phyloP scores from a whole-genome alignment of 768 basidiomycete genomes.

The Mycena belliarum region DNA sequence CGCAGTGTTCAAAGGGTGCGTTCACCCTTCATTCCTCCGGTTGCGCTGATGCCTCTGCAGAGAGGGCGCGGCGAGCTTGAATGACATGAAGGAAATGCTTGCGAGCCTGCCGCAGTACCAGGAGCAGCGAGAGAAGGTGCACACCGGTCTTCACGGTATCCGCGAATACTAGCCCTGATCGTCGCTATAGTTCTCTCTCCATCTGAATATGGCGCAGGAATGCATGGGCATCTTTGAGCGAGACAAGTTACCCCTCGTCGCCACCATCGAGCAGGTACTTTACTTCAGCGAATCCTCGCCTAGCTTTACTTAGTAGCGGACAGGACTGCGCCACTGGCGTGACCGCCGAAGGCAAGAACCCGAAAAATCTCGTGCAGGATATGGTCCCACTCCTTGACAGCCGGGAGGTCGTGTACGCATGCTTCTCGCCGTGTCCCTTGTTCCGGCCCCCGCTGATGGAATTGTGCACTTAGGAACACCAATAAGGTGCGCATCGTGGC shows the following conservation, averaged over 20 bases:
- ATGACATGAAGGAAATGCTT: slow-evolving; percentile 99
- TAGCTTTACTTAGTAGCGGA: not conserved
- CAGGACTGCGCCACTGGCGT: slow-evolving; percentile 93
- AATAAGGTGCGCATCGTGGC: slow-evolving; percentile 98
- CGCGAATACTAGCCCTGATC: not conserved
- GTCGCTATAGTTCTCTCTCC: slow-evolving; percentile 79
- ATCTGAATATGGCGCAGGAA: slow-evolving; percentile 96
- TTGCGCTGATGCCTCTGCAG: slow-evolving; percentile 34
- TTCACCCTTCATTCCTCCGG: not conserved
- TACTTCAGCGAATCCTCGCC: not conserved
- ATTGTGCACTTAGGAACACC: slow-evolving; percentile 53
- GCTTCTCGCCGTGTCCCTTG: not conserved
- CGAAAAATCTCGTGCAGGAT: slow-evolving; percentile 93
- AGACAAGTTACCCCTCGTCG: slow-evolving; percentile 79
- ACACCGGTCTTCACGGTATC: not conserved
- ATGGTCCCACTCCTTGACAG: slow-evolving; percentile 97
- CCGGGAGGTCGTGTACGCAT: slow-evolving; percentile 73
- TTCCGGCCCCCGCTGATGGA: not conserved
- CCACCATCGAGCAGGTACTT: slow-evolving; percentile 84
- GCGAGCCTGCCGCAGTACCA: slow-evolving; percentile 93
- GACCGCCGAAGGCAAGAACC: slow-evolving; percentile 90
- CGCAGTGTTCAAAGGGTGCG: slow-evolving; percentile 89
- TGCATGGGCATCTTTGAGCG: slow-evolving; percentile 94
- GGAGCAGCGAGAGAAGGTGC: slow-evolving; percentile 91
- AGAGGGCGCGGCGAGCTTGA: slow-evolving; percentile 82